Evolutionary conservation across 352 stramenopile species (phyloP), one percentile per base, ranked within the genome.

Genomic region (Phytopythium mirpurense): DNA sequence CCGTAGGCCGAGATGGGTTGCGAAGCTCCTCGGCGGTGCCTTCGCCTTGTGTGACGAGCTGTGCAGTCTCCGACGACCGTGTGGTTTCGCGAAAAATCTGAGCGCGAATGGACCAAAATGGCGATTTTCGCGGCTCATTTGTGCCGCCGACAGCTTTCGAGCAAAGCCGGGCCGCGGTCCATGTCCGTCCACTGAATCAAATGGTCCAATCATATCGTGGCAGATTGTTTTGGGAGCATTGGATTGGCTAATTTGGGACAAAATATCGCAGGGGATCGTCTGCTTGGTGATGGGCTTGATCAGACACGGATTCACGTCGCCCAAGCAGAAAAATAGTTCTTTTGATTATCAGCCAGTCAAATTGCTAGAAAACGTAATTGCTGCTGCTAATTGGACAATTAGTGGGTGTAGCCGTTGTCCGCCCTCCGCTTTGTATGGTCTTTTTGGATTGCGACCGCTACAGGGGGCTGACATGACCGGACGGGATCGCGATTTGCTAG

Each of bases 361-460:
- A 23, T n/a, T n/a, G n/a, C n/a, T n/a, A n/a, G n/a, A n/a, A n/a
- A n/a, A n/a, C n/a, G n/a, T n/a, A n/a, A n/a, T n/a, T n/a, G n/a
- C n/a, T n/a, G n/a, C n/a, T n/a, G n/a, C n/a, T 26, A 27, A 51
- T 51, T 51, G 27, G 44, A 18, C 44, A 12, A n/a, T 40, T 37
- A 6, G 48, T 35, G 34, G 48, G 48, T 42, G 34, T 37, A 32
- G 36, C 31, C 48, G 48, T 36, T 54, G 48, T 54, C 48, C 48
- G 24, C 47, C 47, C 47, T 53, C 21, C 19, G 5, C 40, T n/a
- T n/a, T n/a, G n/a, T n/a, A n/a, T n/a, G n/a, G n/a, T n/a, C n/a
- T n/a, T n/a, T n/a, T n/a, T n/a, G n/a, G n/a, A n/a, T n/a, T n/a
- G n/a, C n/a, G n/a, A n/a, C n/a, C n/a, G n/a, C n/a, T n/a, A n/a